Percentiles rank a stretch among this genome's conserved stretches.
Conservation (phyloP, 2,329 filamentous ascomycete genomes). For the Dryadomyces sulphureus region DNA sequence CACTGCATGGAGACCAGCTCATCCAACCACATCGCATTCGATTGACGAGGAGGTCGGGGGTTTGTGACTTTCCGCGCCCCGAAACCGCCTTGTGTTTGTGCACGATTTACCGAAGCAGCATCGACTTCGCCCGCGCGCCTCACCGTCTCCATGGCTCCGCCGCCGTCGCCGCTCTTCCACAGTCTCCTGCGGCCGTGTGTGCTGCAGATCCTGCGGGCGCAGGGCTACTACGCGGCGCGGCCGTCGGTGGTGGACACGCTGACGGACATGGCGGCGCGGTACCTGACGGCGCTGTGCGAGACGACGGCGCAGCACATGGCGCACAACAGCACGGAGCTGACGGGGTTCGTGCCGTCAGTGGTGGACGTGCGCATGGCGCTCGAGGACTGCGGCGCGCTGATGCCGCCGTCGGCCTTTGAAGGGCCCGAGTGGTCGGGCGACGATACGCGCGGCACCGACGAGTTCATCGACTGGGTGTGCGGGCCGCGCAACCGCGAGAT, state of each 20-base stretch:
- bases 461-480: constrained; percentile 65
- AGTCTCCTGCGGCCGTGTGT: constrained; percentile 75
- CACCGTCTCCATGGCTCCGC: constrained; percentile 22
- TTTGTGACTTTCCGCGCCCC: too few species aligned
- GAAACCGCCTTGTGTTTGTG: too few species aligned
- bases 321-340: constrained; percentile 51
- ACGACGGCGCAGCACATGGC: constrained; percentile 57
- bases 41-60: too few species aligned
- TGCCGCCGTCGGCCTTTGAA: constrained; percentile 48
- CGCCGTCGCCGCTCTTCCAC: constrained; percentile 40
- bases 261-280: constrained; percentile 74
- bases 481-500: constrained; percentile 68
- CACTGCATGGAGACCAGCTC: too few species aligned
- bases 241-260: constrained; percentile 74
- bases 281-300: constrained; percentile 60
- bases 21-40: too few species aligned
- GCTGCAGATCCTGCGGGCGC: constrained; percentile 80
- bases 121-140: neutral
- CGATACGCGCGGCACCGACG: constrained; percentile 64
- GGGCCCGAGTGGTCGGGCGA: constrained; percentile 55
- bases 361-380: constrained; percentile 77
- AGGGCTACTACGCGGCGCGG: constrained; percentile 73
- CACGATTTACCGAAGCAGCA: too few species aligned
- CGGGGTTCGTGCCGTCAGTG: constrained; percentile 47
- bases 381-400: constrained; percentile 62